phyloP scores from a whole-genome alignment of 495 filamentous ascomycete genomes.

The Hypoxylon intermedium region DNA sequence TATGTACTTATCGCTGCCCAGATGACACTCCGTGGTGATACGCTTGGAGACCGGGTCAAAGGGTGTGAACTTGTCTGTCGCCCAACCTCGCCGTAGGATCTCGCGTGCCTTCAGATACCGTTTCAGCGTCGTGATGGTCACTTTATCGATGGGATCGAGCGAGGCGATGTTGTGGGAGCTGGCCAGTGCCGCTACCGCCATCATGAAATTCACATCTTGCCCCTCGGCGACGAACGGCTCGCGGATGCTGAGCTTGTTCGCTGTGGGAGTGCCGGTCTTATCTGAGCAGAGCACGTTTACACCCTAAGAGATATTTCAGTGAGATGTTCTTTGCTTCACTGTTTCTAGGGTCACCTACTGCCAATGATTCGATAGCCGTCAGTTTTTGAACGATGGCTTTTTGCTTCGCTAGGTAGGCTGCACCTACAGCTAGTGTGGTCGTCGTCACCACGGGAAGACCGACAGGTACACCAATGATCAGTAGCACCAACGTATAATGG shows the following conservation, averaged over 20 bases:
- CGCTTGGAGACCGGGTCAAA: slow-evolving; percentile 97
- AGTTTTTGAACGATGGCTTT: slow-evolving; percentile 97
- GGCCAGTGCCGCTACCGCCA: slow-evolving; percentile 87
- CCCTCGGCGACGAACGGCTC: slow-evolving; percentile 84
- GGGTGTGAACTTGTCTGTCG: slow-evolving; percentile 78
- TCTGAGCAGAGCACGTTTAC: slow-evolving; percentile 97
- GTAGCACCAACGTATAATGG: slow-evolving; percentile 82
- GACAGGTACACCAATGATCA: slow-evolving; percentile 93
- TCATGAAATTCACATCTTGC: slow-evolving; percentile 80
- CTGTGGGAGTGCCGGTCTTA: slow-evolving; percentile 92
- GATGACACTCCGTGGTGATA: slow-evolving; percentile 77
- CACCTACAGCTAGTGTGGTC: slow-evolving; percentile 94
- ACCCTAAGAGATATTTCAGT: slow-evolving; percentile 51
- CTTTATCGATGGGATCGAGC: slow-evolving; percentile 92
- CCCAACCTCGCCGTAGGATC: slow-evolving; percentile 71
- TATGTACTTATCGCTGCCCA: slow-evolving; percentile 73
- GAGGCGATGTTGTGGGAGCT: slow-evolving; percentile 91
- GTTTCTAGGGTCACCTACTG: slow-evolving; percentile 43
- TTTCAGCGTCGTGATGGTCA: slow-evolving; percentile 81
- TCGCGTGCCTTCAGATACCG: slow-evolving; percentile 78
- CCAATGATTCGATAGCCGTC: slow-evolving; percentile 91
- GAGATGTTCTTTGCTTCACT: not conserved
- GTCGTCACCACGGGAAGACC: slow-evolving; percentile 95
- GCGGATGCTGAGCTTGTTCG: slow-evolving; percentile 85
- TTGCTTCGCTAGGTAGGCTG: slow-evolving; percentile 90